These are phyloP conservation scores for Aspergillus proliferans DNA, from an alignment of 2,329 filamentous ascomycete genomes.

Conservation along the genomic window DNA sequence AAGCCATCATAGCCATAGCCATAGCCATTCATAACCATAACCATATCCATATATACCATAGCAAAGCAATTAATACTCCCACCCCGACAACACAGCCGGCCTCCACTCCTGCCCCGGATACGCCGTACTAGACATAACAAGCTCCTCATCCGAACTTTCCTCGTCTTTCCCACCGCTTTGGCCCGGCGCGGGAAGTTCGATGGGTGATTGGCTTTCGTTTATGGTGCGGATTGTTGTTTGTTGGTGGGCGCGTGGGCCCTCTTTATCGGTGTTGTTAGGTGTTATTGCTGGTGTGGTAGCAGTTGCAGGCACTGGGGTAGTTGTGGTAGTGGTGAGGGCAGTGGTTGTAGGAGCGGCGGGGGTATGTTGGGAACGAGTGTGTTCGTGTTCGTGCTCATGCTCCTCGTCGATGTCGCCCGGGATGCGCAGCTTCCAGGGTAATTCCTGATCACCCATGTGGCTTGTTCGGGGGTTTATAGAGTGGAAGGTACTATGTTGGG, in stretches of 20 bases:
- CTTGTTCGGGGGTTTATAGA: conserved; percentile 23
- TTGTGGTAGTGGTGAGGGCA: conserved; percentile 1
- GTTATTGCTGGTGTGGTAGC: not conserved
- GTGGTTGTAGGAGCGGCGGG: conserved; percentile 6
- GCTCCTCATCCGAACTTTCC: conserved; percentile 39
- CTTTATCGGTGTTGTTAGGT: no score
- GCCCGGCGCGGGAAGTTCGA: conserved; percentile 25
- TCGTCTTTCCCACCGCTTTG: not conserved
- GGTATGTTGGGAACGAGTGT: no score
- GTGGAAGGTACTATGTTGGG: conserved; percentile 28
- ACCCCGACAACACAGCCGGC: conserved; percentile 21
- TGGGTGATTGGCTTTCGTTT: conserved; percentile 20
- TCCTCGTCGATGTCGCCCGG: conserved; percentile 19
- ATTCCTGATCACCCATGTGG: conserved; percentile 30
- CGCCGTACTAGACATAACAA: conserved; percentile 43
- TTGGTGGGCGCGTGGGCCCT: conserved; percentile 13
- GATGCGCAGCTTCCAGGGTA: conserved; percentile 30
- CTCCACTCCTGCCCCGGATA: conserved; percentile 46
- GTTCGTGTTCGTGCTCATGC: no score
- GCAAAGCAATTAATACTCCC: conserved; percentile 5
- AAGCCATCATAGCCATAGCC: not conserved
- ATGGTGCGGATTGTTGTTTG: conserved; percentile 14
- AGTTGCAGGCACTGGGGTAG: not conserved
- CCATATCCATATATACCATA: not conserved
- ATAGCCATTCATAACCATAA: not conserved